Evolutionary conservation across 768 basidiomycete genomes (phyloP).

Genomic region (Agrocybe chaxingu): DNA sequence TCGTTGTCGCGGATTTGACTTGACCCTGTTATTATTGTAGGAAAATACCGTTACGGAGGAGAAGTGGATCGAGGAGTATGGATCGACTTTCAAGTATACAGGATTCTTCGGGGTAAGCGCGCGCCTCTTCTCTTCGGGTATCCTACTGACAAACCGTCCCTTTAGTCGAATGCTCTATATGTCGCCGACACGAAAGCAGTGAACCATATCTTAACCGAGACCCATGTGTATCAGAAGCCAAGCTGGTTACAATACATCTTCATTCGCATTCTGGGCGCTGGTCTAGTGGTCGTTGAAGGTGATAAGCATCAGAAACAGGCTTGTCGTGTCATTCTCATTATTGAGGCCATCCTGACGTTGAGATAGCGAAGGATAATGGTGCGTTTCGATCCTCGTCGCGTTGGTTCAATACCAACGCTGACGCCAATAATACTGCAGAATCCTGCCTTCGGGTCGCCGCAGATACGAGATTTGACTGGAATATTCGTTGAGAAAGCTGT

Average conservation of each 20-base stretch:
- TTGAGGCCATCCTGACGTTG: background rate
- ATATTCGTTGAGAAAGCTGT: conserved; percentile 57
- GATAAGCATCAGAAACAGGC: conserved; percentile 48
- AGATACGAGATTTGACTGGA: conserved; percentile 54
- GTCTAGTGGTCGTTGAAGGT: conserved; percentile 48
- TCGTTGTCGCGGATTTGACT: too few species aligned
- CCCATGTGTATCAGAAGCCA: conserved; percentile 55
- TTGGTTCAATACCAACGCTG: background rate
- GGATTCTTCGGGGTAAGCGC: conserved; percentile 41
- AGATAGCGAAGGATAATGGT: conserved; percentile 44
- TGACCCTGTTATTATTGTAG: conserved; percentile 12
- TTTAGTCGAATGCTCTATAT: conserved; percentile 38
- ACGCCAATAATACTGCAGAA: conserved; percentile 37
- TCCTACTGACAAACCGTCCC: background rate
- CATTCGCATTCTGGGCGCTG: conserved; percentile 39
- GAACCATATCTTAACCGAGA: conserved; percentile 59
- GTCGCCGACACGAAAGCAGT: conserved; percentile 63
- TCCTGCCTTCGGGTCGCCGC: conserved; percentile 61
- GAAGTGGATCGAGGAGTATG: conserved; percentile 48
- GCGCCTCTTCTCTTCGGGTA: background rate
- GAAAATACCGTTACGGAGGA: conserved; percentile 37
- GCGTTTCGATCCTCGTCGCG: background rate
- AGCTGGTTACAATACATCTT: conserved; percentile 33
- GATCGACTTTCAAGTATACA: conserved; percentile 41
- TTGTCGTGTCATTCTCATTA: background rate